Percentiles rank a stretch among this genome's conserved stretches.
These are phyloP conservation scores for Melianthus villosus DNA, from an alignment of 441 rosid species.

Conservation along the genomic window DNA sequence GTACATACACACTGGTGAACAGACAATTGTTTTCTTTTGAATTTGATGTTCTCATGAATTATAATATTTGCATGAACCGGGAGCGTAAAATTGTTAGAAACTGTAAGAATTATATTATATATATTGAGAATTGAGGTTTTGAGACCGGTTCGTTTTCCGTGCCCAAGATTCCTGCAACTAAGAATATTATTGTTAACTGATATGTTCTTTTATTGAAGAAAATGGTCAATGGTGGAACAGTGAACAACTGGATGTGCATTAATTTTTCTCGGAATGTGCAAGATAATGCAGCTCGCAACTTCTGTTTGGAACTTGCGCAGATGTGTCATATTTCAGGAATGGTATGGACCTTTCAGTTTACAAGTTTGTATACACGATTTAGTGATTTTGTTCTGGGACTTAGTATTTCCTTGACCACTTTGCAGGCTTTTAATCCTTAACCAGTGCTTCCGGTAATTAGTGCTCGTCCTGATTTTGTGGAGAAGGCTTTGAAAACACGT, in stretches of 20 bases:
- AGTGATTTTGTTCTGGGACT: background rate
- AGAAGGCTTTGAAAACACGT: conserved; percentile 85
- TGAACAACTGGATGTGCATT: conserved; percentile 83
- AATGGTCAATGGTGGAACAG: conserved; percentile 93
- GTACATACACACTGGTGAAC: no score
- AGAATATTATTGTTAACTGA: conserved; percentile 3
- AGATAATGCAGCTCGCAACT: conserved; percentile 76
- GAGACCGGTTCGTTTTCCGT: no score
- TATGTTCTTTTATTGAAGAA: conserved; percentile 28
- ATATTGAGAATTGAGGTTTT: no score
- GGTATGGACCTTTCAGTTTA: conserved; percentile 26
- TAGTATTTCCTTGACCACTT: conserved; percentile 2
- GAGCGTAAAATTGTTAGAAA: no score
- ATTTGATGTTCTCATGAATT: no score
- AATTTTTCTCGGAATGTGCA: conserved; percentile 89
- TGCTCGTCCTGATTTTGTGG: conserved; percentile 90
- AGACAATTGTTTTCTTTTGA: no score
- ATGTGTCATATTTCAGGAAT: conserved; percentile 97
- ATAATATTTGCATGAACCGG: no score
- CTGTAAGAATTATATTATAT: no score
- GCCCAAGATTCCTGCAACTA: background rate
- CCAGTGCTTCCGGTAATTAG: conserved; percentile 74
- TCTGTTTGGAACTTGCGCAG: conserved; percentile 81
- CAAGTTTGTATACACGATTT: background rate
- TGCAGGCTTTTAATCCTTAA: conserved; percentile 72